Conservation (phyloP, 1,284 basidiomycete species). For the Hemileia vastatrix region DNA sequence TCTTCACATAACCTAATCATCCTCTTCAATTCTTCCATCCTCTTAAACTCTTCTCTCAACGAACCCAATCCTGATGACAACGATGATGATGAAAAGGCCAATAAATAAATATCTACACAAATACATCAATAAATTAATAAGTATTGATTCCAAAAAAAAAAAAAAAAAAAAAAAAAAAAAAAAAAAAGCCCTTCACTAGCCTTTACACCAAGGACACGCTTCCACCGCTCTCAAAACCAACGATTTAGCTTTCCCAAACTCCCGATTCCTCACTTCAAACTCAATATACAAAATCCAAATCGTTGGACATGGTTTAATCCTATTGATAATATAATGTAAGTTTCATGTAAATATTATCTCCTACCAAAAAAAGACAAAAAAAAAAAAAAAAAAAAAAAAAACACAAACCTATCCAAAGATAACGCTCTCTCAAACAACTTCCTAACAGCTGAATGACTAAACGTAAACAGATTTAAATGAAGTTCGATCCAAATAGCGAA, state of each 20-base stretch:
- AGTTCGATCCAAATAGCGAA: constrained; percentile 39
- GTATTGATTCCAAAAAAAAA: neutral
- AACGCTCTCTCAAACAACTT: constrained; percentile 36
- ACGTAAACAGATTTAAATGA: constrained; percentile 29
- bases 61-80: too few species aligned
- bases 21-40: constrained; percentile 55
- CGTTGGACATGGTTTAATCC: constrained; percentile 58
- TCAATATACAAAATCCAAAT: constrained; percentile 73
- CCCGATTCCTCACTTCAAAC: constrained; percentile 62
- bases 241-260: constrained; percentile 60
- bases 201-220: constrained; percentile 72
- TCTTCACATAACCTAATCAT: constrained; percentile 72
- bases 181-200: constrained; percentile 46
- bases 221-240: constrained; percentile 67
- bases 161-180: neutral
- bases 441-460: constrained; percentile 30
- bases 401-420: constrained; percentile 27
- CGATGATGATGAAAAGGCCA: constrained; percentile 74
- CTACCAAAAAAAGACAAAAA: too few species aligned
- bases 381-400: neutral
- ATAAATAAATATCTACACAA: constrained; percentile 65
- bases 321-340: constrained; percentile 39
- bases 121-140: neutral
- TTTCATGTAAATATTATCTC: too few species aligned
- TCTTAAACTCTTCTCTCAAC: constrained; percentile 58